Conservation (phyloP, 1,139 yeast genomes). For the Nadsonia starkeyi-henricii region DNA sequence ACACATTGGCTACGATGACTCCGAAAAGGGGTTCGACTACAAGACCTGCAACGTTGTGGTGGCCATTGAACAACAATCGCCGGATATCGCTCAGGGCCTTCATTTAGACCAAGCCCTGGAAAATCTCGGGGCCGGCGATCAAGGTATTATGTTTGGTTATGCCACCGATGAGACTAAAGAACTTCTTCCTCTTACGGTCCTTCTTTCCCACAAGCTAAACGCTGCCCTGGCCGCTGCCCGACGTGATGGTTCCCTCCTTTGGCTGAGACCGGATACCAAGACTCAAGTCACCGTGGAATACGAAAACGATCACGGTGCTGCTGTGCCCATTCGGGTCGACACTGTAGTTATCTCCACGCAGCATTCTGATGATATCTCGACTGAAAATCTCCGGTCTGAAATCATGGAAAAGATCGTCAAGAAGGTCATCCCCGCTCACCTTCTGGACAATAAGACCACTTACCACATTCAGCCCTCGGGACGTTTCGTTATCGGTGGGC, state of each 20-base stretch:
- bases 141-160: slow-evolving; percentile 99
- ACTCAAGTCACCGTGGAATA: slow-evolving; percentile 98
- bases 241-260: slow-evolving; percentile 82
- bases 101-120: slow-evolving; percentile 95
- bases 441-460: slow-evolving; percentile 86
- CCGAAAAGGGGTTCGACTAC: slow-evolving; percentile 96
- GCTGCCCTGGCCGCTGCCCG: slow-evolving; percentile 95
- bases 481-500: slow-evolving; percentile 99
- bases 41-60: slow-evolving; percentile 97
- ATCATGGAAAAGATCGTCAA: slow-evolving; percentile 67
- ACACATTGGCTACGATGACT: slow-evolving; percentile 94
- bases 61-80: slow-evolving; percentile 98
- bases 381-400: slow-evolving; percentile 77
- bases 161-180: slow-evolving; percentile 99
- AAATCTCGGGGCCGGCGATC: slow-evolving; percentile 99
- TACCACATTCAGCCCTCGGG: slow-evolving; percentile 99
- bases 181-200: slow-evolving; percentile 86
- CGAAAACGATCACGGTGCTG: slow-evolving; percentile 87
- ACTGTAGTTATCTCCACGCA: slow-evolving; percentile 95
- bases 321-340: slow-evolving; percentile 90
- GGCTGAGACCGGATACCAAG: slow-evolving; percentile 99
- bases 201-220: slow-evolving; percentile 91
- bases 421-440: slow-evolving; percentile 82
- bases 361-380: slow-evolving; percentile 90
- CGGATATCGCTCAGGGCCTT: slow-evolving; percentile 98